These are phyloP conservation scores for Populus hybrid DNA, from an alignment of 441 rosid genomes.

Conservation along the genomic window DNA sequence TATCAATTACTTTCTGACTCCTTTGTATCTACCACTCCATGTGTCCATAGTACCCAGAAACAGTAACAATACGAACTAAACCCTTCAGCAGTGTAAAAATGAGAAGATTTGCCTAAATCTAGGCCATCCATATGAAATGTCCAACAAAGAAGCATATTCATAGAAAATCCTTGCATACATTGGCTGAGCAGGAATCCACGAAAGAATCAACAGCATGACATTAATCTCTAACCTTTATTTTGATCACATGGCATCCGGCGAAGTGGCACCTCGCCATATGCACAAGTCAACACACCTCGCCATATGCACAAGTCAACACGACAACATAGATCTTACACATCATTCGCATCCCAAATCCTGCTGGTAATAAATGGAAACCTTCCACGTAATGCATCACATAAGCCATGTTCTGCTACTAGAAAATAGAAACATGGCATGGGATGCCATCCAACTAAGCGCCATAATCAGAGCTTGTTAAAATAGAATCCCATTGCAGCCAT, in stretches of 20 bases:
- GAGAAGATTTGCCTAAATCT: not conserved
- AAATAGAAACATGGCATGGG: not conserved
- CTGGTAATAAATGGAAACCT: not conserved
- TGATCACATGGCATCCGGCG: not conserved
- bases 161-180: not conserved
- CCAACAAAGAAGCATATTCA: not conserved
- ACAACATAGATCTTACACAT: not conserved
- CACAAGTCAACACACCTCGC: not conserved
- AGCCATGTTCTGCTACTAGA: not conserved
- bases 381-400: not conserved
- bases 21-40: not conserved
- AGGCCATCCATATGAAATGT: not conserved
- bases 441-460: not conserved
- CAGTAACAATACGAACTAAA: not conserved
- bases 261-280: not conserved
- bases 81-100: not conserved
- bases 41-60: not conserved
- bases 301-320: no score
- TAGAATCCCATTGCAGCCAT: slow-evolving; percentile 16
- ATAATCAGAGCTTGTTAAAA: not conserved
- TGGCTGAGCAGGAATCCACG: not conserved
- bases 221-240: not conserved
- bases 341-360: not conserved
- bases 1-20: not conserved
- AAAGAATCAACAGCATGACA: not conserved